Evolutionary conservation across 257 asterid genomes (phyloP), one percentile per base, ranked within the genome.

Genomic region (Eustoma russellianum): DNA sequence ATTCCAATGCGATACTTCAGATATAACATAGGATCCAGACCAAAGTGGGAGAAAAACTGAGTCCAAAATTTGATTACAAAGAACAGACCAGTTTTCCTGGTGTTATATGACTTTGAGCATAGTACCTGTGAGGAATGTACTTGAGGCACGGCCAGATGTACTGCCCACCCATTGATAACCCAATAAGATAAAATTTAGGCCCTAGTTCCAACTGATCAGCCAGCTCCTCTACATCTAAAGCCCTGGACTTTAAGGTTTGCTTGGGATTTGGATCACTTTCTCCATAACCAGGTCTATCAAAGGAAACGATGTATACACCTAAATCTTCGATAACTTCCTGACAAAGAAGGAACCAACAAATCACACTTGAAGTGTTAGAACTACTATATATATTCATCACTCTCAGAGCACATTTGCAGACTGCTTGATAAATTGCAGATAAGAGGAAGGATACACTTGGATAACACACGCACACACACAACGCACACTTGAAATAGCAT

Each of bases 211-310:
- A 70, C 57, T 76, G 75, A 76, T 90, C 97, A 48, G 95, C 98
- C 52, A 90, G 85, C 70, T 86, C 85, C 58, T 83, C 94, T 13
- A 90, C 66, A 49, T 90, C 98, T 2, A 58, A 60, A 41, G 96
- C 86, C 58, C 77, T 70, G 71, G 88, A 82, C 74, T 74, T 66
- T 38, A 75, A 55, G 12, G 93, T 79, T 35, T 79, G 77, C 13
- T 58, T 66, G 13, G 93, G 91, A 67, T 83, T 69, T 61, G 94
- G 96, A 62, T 82, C 95, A 61, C 98, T 91, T 75, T 91, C 92
- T 46, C 96, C 96, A 72, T 91, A 91, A 63, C 98, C 98, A 41
- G 98, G 87, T 51, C 96, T 78, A 63, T 91, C 98, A 51, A 91
- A 77, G 19, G 96, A 77, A 52, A 86, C 85, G 6, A 84, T 65